Base-by-base conservation (phyloP, 2,329 filamentous ascomycete species). In the Xylaria sp. region DNA sequence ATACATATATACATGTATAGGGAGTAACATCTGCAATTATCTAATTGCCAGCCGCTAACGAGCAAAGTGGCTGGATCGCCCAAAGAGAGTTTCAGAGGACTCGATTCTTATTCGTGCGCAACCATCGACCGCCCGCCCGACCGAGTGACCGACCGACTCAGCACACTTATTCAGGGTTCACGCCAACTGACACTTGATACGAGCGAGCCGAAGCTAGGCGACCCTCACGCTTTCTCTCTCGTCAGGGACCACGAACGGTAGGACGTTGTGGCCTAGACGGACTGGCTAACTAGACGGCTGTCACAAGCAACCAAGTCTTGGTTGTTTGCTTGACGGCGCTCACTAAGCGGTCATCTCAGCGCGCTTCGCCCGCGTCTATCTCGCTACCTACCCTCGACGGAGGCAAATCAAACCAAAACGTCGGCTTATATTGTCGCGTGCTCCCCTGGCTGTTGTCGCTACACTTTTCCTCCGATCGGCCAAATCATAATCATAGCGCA, bases 51-150 rank as follows among this genome's bases (percentile, higher is more conserved):
- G 53, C 53, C 53, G 24, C 53, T 39, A 17, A 8, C 19, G 9
- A 55, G n/a, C 19, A 4, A 55, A 59, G 39, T 70, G 68, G 65
- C 68, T 68, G 55, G 39, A 47, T 32, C 17, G 32, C 51, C 34
- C 50, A 53, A 60, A 53, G 50, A 51, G n/a, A 54, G 39, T 53
- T 30, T 21, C 21, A 27, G 19, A 55, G 27, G 21, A 50, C 30
- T 27, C 39, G 24, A 61, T 64, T 69, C 57, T 53, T 48, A 65
- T 71, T 67, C 67, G 63, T 50, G 61, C 64, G 64, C 64, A 63
- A 11, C 11, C 53, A 30, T 17, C 60, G 55, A 62, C 47, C 59
- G n/a, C 8, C 19, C 47, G 47, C n/a, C 5, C 45, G 45, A 17
- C 19, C 48, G 19, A 30, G 11, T 60, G 55, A 54, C 60, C 61